A percentile compares a stretch with the other conserved stretches of the same genome.
phyloP scores from a whole-genome alignment of 2,329 filamentous ascomycete genomes.

The Sclerotinia trifoliorum region DNA sequence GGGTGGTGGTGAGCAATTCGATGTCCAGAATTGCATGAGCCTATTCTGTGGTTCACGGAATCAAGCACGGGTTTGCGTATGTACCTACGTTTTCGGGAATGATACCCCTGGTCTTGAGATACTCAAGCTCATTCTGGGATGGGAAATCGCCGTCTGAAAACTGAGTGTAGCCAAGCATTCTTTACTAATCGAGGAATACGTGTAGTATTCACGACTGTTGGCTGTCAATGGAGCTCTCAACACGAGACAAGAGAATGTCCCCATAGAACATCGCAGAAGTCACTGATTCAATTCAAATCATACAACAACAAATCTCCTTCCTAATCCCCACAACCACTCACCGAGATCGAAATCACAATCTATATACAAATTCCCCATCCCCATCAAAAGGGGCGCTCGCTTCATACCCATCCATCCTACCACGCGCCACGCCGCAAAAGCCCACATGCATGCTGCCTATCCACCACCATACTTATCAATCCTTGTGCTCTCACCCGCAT shows the following conservation, averaged over 20 bases:
- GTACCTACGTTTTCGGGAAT: not conserved
- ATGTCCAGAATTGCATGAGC: not conserved
- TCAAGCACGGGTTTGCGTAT: not conserved
- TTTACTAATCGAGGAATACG: not conserved
- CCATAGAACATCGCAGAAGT: not conserved
- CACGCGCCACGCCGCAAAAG: not conserved
- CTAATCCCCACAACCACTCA: not conserved
- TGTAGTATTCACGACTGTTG: not conserved
- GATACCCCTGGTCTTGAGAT: not conserved
- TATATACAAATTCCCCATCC: not conserved
- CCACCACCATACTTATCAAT: not conserved
- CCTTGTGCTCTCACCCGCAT: not conserved
- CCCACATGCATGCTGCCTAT: not conserved
- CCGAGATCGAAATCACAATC: no score
- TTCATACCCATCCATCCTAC: not conserved
- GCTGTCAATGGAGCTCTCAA: not conserved
- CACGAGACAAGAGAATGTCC: not conserved
- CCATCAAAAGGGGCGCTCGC: not conserved
- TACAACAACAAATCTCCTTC: not conserved
- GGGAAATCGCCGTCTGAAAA: not conserved
- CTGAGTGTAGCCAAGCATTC: not conserved
- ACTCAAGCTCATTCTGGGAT: not conserved
- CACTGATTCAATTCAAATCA: not conserved
- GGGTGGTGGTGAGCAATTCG: not conserved
- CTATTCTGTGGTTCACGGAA: not conserved